A percentile compares a stretch with the other conserved stretches of the same genome.
phyloP scores from a whole-genome alignment of 495 filamentous ascomycete species.

The Tuber calosporum region DNA sequence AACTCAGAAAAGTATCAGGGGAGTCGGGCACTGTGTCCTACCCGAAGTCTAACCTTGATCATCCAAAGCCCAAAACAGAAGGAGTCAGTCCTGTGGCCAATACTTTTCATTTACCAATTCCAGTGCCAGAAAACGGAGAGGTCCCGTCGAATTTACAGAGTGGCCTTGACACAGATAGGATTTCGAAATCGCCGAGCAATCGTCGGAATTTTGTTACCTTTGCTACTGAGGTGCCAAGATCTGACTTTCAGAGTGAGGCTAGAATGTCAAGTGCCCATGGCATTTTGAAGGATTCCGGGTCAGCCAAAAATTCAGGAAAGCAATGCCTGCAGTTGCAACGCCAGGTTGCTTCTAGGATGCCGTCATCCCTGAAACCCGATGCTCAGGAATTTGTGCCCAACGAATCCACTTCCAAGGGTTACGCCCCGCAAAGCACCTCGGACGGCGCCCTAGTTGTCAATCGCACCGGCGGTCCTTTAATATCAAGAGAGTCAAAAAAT shows the following conservation, averaged over 20 bases:
- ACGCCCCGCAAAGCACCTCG: constrained; percentile 22
- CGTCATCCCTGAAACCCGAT: constrained; percentile 32
- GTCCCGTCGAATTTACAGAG: background rate
- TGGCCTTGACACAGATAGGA: background rate
- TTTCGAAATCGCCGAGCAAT: background rate
- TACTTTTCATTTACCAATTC: constrained; percentile 6
- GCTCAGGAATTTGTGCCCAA: constrained; percentile 34
- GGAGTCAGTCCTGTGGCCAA: constrained; percentile 8
- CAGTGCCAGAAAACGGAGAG: constrained; percentile 10
- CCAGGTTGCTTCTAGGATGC: constrained; percentile 20
- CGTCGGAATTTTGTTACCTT: constrained; percentile 23
- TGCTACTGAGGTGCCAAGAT: constrained; percentile 12
- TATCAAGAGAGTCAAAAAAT: constrained; percentile 2
- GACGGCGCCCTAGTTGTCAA: constrained; percentile 9
- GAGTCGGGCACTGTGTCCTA: background rate
- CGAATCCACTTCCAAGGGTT: constrained; percentile 22
- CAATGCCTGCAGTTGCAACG: constrained; percentile 8
- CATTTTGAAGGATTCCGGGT: constrained; percentile 19
- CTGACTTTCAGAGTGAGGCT: constrained; percentile 20
- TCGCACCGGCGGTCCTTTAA: background rate
- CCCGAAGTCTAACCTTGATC: constrained; percentile 5
- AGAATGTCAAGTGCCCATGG: constrained; percentile 22
- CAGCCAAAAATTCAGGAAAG: constrained; percentile 19
- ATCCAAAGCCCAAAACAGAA: constrained; percentile 12
- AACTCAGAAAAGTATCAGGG: constrained; percentile 27